Base-by-base conservation (phyloP, 2,329 filamentous ascomycete genomes). In the Chrysoporthe puriensis region DNA sequence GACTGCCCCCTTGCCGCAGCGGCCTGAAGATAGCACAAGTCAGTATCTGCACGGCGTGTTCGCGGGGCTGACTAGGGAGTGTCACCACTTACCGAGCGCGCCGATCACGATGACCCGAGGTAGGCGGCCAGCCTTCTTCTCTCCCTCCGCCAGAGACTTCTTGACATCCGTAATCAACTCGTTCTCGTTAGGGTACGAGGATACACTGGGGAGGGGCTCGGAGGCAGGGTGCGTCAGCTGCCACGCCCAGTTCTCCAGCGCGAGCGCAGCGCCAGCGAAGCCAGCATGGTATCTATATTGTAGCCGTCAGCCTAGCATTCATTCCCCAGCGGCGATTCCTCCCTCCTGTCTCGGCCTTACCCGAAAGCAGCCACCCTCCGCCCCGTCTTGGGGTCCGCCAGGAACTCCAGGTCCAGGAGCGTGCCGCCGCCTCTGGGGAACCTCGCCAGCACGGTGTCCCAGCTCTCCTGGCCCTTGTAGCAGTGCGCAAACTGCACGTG, bases 81-180 rank as follows among this genome's bases (percentile, higher is more conserved):
- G n/a, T 40, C 4, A 44, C n/a, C 16, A 68, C 68, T 57, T 18
- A 70, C 68, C 68, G 16, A 70, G 68, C 18, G 68, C 93, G 71
- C 95, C 95, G 71, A 97, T 95, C 64, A 97, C 89, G 69, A 98
- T 87, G 69, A 94, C 88, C 70, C 87, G 87, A 4, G 94, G 94
- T 73, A 86, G 82, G 71, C 84, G 85, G 61, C 91, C 91, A 11
- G 84, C 84, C 76, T 91, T 89, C 40, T 79, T 78, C 74, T 87
- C 85, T 66, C 90, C 92, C 42, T 84, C 83, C 62, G 87, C 86
- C 36, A 97, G 83, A 50, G 88, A 85, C 74, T 88, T 86, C 84
- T 92, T 91, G 72, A 96, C 89, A 73, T 94, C 88, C 50, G 84
- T 80, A 67, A 96, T 88, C 72, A 97, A 84, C 54, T 88, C 87